A percentile compares a stretch with the other conserved stretches of the same genome.
phyloP scores from a whole-genome alignment of 1,139 yeast species.

The Yamadazyma diospyri region DNA sequence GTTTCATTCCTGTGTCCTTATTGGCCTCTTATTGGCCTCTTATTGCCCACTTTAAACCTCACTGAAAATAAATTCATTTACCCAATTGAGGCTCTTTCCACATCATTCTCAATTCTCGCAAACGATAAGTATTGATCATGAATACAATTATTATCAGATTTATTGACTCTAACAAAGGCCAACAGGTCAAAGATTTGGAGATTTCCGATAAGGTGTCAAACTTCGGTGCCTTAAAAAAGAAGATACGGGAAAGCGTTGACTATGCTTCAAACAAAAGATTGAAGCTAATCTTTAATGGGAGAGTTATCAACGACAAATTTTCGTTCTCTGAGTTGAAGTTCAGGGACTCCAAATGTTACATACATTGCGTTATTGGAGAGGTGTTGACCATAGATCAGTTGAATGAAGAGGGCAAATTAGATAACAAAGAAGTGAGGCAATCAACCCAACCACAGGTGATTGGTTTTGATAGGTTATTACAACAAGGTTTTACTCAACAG shows the following conservation, averaged over 20 bases:
- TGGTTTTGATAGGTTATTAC: conserved; percentile 80
- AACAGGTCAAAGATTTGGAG: conserved; percentile 11
- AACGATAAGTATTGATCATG: too few species aligned
- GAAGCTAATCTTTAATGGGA: conserved; percentile 71
- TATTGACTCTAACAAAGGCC: conserved; percentile 15
- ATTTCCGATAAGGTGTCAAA: conserved; percentile 4
- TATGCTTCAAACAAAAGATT: conserved; percentile 47
- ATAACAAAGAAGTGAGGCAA: conserved; percentile 41
- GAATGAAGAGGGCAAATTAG: conserved; percentile 58
- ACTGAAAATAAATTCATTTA: too few species aligned
- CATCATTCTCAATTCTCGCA: too few species aligned
- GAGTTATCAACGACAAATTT: conserved; percentile 59
- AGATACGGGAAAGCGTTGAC: conserved; percentile 26
- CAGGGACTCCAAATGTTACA: conserved; percentile 36
- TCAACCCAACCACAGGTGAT: conserved; percentile 67
- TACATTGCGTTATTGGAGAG: conserved; percentile 84
- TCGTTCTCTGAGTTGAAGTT: conserved; percentile 48
- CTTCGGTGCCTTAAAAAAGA: conserved; percentile 14
- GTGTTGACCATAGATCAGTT: conserved; percentile 56
- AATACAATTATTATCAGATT: conserved; percentile 11
- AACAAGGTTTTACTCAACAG: conserved; percentile 77
- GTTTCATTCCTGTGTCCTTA: too few species aligned
- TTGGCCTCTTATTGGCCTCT: too few species aligned
- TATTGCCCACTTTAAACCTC: too few species aligned
- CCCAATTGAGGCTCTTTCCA: too few species aligned